These are phyloP conservation scores for Lathyrus tuberosus DNA, from an alignment of 306 rosid genomes.

Conservation along the genomic window DNA sequence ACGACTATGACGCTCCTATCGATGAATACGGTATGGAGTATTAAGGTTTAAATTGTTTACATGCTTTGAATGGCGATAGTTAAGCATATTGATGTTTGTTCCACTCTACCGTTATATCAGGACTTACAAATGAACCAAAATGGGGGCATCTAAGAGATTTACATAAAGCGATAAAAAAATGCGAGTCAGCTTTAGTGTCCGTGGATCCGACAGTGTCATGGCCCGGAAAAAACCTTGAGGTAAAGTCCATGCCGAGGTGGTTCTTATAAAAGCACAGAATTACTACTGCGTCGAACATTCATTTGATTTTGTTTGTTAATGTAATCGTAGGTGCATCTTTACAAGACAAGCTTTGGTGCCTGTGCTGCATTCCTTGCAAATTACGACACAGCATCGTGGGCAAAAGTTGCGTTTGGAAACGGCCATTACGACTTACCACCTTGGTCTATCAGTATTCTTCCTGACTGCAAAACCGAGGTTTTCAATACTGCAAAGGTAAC, in stretches of 20 bases:
- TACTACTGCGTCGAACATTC: constrained; percentile 16
- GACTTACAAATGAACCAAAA: constrained; percentile 65
- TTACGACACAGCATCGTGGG: constrained; percentile 51
- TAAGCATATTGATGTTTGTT: constrained; percentile 32
- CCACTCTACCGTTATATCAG: constrained; percentile 35
- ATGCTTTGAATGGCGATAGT: not conserved
- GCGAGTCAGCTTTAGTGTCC: constrained; percentile 70
- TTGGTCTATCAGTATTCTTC: constrained; percentile 91
- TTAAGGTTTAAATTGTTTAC: constrained; percentile 14
- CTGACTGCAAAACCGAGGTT: constrained; percentile 72
- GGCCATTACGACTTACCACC: constrained; percentile 68
- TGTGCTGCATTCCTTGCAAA: constrained; percentile 92
- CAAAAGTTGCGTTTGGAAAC: constrained; percentile 62
- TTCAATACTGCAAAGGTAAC: constrained; percentile 85
- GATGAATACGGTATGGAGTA: constrained; percentile 77
- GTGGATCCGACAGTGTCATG: constrained; percentile 58
- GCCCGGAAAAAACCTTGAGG: constrained; percentile 75
- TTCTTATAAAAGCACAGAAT: constrained; percentile 25
- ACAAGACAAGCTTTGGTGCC: constrained; percentile 54
- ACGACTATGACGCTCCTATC: constrained; percentile 93
- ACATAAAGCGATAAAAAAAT: constrained; percentile 66
- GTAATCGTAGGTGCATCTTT: constrained; percentile 63
- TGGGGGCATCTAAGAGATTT: constrained; percentile 74
- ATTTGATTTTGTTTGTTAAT: constrained; percentile 36
- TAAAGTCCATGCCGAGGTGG: constrained; percentile 29